phyloP scores from a whole-genome alignment of 139 green algal species.

The Marvania coccoides region DNA sequence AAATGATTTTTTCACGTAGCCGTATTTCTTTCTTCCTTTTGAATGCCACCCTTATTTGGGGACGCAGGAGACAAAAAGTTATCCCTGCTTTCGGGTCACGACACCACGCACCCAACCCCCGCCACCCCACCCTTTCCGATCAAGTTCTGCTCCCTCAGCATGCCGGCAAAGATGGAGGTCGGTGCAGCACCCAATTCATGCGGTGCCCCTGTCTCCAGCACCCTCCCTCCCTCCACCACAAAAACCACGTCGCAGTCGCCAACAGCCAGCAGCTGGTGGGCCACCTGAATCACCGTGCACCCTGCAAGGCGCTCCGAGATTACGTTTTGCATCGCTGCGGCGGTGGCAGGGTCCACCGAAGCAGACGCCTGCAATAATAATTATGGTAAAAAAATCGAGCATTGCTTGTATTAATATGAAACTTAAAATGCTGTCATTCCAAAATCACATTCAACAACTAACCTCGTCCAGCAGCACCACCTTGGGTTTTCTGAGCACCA shows the following conservation, averaged over 20 bases:
- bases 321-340: slow-evolving; percentile 42
- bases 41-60: not conserved
- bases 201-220: slow-evolving; percentile 46
- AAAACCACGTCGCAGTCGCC: slow-evolving; percentile 37
- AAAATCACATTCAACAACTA: too few relatives aligned
- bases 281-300: slow-evolving; percentile 58
- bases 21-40: too few relatives aligned
- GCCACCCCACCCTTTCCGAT: not conserved
- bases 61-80: not conserved
- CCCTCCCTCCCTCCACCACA: slow-evolving; percentile 53
- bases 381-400: too few relatives aligned
- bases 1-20: too few relatives aligned
- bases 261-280: slow-evolving; percentile 49
- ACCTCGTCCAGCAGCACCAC: slow-evolving; percentile 71
- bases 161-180: slow-evolving; percentile 6
- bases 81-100: not conserved
- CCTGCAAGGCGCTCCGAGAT: slow-evolving; percentile 1
- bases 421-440: too few relatives aligned
- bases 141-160: slow-evolving; percentile 8
- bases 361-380: slow-evolving; percentile 55
- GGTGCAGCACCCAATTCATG: slow-evolving; percentile 15
- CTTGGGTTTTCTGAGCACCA: slow-evolving; percentile 43
- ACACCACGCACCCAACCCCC: not conserved
- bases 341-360: slow-evolving; percentile 46
- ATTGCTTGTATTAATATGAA: too few relatives aligned